Base-by-base conservation (phyloP, 345 rosid genomes). In the Sisymbrium irio region DNA sequence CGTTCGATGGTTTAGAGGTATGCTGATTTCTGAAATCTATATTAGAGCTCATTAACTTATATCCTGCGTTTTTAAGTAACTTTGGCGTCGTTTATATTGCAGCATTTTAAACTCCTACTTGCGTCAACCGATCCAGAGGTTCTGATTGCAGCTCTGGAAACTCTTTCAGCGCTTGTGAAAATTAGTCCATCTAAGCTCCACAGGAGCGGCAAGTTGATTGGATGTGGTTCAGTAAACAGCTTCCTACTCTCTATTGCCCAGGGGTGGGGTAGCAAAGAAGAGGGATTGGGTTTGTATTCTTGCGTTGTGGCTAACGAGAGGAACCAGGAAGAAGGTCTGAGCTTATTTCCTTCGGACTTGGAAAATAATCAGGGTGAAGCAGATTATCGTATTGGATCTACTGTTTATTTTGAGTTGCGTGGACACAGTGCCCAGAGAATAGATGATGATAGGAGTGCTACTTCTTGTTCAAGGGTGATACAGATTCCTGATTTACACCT, bases 221-320 rank as follows among this genome's bases (percentile, higher is more conserved):
- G 95, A 55, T 94, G 97, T 82, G 96, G 88, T 68, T 81, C 92
- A 4, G 90, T 94, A 7, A 94, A 88, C 65, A 81, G 96, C 81
- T 84, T 82, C 82, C 90, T 94, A 20, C 82, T 94, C 49, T 91
- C 97, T 64, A 82, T 94, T 57, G 96, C 96, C 65, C 98, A 94
- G 69, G 98, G 98, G 18, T 94, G 98, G 98, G 97, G 98, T 65
- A 94, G 96, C 84, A 94, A 94, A 80, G 98, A 91, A 78, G 98
- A 94, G 78, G 98, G 98, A 25, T 73, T 91, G 83, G 97, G 97
- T 55, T 82, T 94, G 71, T 91, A 89, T 77, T 94, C 98, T 11
- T 89, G 95, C 78, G 85, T 94, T 67, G 85, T 87, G 64, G 93
- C 96, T 67, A 91, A 91, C 79, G 98, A 94, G 77, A 89, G 83